phyloP scores from a whole-genome alignment of 441 rosid species.

The Croton laevigatus region DNA sequence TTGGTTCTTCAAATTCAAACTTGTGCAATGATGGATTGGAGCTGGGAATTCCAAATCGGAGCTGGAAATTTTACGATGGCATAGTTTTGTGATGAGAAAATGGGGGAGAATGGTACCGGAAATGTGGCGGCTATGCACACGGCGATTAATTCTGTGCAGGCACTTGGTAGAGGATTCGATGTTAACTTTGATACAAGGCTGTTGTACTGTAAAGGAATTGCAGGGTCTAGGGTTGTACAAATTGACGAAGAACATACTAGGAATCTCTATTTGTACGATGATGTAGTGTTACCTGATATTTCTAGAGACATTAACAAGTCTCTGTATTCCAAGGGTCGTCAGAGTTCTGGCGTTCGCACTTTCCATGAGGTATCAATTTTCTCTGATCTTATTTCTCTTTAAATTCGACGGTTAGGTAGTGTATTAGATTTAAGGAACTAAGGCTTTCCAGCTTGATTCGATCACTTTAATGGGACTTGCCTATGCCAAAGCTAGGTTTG shows the following conservation, averaged over 20 bases:
- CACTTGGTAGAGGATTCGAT: slow-evolving; percentile 74
- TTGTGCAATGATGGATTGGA: neutral
- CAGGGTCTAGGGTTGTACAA: slow-evolving; percentile 51
- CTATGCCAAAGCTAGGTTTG: neutral
- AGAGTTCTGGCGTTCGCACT: slow-evolving; percentile 42
- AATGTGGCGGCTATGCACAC: slow-evolving; percentile 42
- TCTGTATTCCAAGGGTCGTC: slow-evolving; percentile 32
- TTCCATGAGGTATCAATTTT: slow-evolving; percentile 44
- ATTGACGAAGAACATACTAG: slow-evolving; percentile 53
- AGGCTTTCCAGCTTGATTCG: neutral
- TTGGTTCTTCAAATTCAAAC: neutral
- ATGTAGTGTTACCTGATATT: slow-evolving; percentile 41
- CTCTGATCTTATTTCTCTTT: too few relatives aligned
- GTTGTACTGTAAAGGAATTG: slow-evolving; percentile 64
- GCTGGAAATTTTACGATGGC: neutral
- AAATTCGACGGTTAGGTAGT: neutral
- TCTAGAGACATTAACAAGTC: slow-evolving; percentile 51
- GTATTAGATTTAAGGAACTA: neutral
- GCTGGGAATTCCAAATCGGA: neutral
- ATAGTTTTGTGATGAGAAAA: slow-evolving; percentile 30
- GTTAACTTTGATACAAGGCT: slow-evolving; percentile 69
- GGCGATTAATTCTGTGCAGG: slow-evolving; percentile 58
- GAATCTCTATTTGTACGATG: slow-evolving; percentile 45
- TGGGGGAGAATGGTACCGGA: slow-evolving; percentile 40
- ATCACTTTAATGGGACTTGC: neutral